Percentiles rank a stretch among this genome's conserved stretches.
These are phyloP conservation scores for Pedinophyceae sp. DNA, from an alignment of 139 green algal species.

Conservation along the genomic window DNA sequence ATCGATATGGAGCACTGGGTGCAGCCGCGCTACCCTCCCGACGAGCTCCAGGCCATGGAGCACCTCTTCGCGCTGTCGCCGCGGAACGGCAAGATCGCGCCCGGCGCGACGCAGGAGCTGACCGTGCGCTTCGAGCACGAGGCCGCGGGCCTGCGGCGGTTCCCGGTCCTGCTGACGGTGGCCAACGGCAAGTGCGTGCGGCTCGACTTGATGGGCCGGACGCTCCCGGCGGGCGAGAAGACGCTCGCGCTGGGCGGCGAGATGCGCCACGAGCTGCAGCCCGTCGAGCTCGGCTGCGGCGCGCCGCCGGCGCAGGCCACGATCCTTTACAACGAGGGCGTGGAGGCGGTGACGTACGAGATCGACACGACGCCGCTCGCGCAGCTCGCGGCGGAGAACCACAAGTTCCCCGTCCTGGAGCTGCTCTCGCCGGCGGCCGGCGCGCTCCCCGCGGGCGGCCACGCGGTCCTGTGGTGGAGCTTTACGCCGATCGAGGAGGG, in stretches of 20 bases:
- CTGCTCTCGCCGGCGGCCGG: background rate
- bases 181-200: slow-evolving; percentile 1
- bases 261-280: background rate
- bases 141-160: background rate
- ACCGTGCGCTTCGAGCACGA: slow-evolving; percentile 3
- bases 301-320: background rate
- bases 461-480: background rate
- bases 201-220: background rate
- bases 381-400: background rate
- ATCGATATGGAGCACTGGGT: slow-evolving; percentile 5
- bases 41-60: slow-evolving; percentile 1
- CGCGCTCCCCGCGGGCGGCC: background rate
- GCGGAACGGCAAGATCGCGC: background rate
- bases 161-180: slow-evolving; percentile 2
- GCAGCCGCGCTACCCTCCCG: background rate
- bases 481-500: slow-evolving; percentile 3
- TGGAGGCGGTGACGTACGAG: background rate
- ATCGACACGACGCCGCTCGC: background rate
- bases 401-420: background rate
- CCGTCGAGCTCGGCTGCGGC: slow-evolving; percentile 2
- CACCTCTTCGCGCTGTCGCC: slow-evolving; percentile 2
- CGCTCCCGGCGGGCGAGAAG: background rate
- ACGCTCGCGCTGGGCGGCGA: background rate
- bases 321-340: slow-evolving; percentile 1
- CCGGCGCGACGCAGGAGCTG: background rate